These are phyloP conservation scores for Aspergillus costaricaensis DNA, from an alignment of 2,329 filamentous ascomycete species.

Conservation along the genomic window DNA sequence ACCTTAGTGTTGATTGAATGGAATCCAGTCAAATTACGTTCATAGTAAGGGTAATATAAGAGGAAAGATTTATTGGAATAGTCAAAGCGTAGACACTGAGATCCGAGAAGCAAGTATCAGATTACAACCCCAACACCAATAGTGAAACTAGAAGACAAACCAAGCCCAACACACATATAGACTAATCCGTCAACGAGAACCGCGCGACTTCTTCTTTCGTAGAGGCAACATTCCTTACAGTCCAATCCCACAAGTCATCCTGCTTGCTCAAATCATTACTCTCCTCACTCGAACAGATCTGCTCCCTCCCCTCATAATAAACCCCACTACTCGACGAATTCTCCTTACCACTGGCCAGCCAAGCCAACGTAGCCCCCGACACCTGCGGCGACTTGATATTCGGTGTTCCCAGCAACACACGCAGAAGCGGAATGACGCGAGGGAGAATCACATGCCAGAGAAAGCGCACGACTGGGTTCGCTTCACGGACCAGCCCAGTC, in stretches of 20 bases:
- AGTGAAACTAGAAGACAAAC: too few species aligned
- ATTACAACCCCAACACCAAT: too few species aligned
- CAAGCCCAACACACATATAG: background rate
- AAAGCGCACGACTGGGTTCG: background rate
- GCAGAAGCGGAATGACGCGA: background rate
- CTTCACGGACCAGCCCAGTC: background rate
- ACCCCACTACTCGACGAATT: constrained; percentile 32
- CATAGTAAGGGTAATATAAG: too few species aligned
- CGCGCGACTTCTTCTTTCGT: background rate
- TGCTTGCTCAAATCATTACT: constrained; percentile 51
- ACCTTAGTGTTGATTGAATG: too few species aligned
- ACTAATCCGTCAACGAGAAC: constrained; percentile 1
- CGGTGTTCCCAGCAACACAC: background rate
- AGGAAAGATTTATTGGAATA: too few species aligned
- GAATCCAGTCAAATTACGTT: too few species aligned
- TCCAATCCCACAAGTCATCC: constrained; percentile 55
- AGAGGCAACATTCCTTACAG: constrained; percentile 27
- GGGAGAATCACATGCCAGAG: constrained; percentile 1
- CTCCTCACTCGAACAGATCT: constrained; percentile 45
- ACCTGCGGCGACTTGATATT: constrained; percentile 5
- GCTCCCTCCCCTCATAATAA: constrained; percentile 49
- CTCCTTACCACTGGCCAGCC: constrained; percentile 41
- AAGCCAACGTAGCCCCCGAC: constrained; percentile 5
- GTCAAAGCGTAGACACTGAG: too few species aligned
- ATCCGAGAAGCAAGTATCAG: too few species aligned